Percentiles rank a stretch among this genome's conserved stretches.
Evolutionary conservation across 2,329 filamentous ascomycete species (phyloP).

Genomic region (Massarina eburnea): DNA sequence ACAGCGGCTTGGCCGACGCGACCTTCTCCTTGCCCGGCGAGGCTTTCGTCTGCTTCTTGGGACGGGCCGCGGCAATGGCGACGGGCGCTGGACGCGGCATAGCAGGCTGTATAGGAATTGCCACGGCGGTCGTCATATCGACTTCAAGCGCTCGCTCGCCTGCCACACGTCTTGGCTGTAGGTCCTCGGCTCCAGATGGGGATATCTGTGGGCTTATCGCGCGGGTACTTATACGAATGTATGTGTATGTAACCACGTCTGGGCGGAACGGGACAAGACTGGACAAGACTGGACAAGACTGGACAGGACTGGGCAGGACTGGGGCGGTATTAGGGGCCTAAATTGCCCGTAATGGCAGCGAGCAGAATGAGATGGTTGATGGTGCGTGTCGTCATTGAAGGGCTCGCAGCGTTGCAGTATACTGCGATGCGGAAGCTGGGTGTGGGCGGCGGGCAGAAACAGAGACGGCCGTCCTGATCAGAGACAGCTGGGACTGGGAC

Average conservation of each 20-base stretch:
- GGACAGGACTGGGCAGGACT: background rate
- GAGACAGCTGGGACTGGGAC: constrained; percentile 26
- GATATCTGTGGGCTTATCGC: constrained; percentile 39
- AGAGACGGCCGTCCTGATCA: background rate
- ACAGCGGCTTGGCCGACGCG: constrained; percentile 40
- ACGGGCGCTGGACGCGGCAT: constrained; percentile 48
- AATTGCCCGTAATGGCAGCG: constrained; percentile 42
- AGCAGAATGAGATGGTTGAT: constrained; percentile 47
- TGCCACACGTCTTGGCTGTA: constrained; percentile 29
- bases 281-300: background rate
- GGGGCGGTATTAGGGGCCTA: constrained; percentile 31
- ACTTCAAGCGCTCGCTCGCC: constrained; percentile 22
- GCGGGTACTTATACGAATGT: constrained; percentile 24
- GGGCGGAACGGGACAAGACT: background rate
- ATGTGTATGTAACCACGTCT: background rate
- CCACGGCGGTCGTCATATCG: constrained; percentile 52
- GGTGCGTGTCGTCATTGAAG: constrained; percentile 47
- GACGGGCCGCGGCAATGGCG: constrained; percentile 49
- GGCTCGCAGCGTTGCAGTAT: constrained; percentile 16
- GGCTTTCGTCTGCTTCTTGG: constrained; percentile 43
- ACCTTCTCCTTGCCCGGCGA: constrained; percentile 48
- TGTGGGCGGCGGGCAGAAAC: constrained; percentile 9
- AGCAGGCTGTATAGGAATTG: constrained; percentile 50
- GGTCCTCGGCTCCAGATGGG: constrained; percentile 30
- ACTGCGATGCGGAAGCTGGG: constrained; percentile 13